These are phyloP conservation scores for Pseudogymnoascus sp. DNA, from an alignment of 2,329 filamentous ascomycete genomes.

Conservation along the genomic window DNA sequence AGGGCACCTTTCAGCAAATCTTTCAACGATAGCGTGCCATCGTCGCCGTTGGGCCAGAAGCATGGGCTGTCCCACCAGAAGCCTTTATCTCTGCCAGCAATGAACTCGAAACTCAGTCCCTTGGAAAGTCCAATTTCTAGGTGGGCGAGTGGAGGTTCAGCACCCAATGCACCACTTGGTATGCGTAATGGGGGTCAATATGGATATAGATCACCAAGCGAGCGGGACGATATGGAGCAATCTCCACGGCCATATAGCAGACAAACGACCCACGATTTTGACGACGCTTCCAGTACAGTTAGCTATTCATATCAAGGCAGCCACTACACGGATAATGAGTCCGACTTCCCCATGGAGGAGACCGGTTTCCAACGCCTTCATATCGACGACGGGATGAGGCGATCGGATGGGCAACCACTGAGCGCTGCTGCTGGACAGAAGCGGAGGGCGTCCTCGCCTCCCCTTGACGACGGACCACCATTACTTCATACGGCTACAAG, in stretches of 20 bases:
- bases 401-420: conserved; percentile 25
- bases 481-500: conserved; percentile 28
- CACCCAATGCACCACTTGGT: conserved; percentile 24
- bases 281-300: conserved; percentile 44
- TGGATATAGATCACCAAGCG: conserved; percentile 27
- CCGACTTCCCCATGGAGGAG: conserved; percentile 48
- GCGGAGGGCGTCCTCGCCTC: conserved; percentile 57
- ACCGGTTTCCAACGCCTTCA: conserved; percentile 43
- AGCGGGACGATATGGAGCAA: conserved; percentile 26
- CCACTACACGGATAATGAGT: conserved; percentile 37
- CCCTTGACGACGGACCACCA: conserved; percentile 42
- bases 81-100: conserved; percentile 31
- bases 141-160: conserved; percentile 27
- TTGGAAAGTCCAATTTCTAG: conserved; percentile 26
- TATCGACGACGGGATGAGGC: conserved; percentile 42
- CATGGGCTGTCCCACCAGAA: conserved; percentile 27
- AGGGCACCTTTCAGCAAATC: conserved; percentile 28
- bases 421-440: conserved; percentile 47
- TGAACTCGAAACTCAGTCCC: conserved; percentile 23
- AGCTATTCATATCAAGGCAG: conserved; percentile 52
- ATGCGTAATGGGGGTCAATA: conserved; percentile 22
- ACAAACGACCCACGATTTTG: conserved; percentile 30
- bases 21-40: conserved; percentile 28
- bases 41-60: conserved; percentile 26
- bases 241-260: conserved; percentile 28